Evolutionary conservation across 2,329 filamentous ascomycete genomes (phyloP).

Genomic region (Ceratocystis papillata): DNA sequence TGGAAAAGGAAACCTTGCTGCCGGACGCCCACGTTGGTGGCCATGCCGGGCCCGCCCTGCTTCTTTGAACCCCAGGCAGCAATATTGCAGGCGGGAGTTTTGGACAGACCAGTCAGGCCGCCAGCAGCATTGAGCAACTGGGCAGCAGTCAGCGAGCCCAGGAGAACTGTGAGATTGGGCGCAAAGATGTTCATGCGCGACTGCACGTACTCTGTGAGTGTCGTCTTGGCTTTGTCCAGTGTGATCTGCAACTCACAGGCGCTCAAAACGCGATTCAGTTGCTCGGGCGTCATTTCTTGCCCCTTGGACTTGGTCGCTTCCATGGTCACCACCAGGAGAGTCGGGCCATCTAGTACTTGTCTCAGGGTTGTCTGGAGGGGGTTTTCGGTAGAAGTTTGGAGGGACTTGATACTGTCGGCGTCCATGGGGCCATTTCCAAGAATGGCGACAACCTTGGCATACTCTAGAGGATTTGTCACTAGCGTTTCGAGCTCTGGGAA

Average conservation of each 20-base stretch:
- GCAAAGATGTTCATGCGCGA: slow-evolving; percentile 95
- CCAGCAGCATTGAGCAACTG: slow-evolving; percentile 94
- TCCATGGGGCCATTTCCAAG: slow-evolving; percentile 87
- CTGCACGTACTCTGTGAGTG: slow-evolving; percentile 85
- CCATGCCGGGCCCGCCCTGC: slow-evolving; percentile 62
- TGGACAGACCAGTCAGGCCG: slow-evolving; percentile 75
- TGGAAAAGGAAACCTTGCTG: slow-evolving; percentile 92
- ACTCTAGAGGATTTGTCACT: slow-evolving; percentile 84
- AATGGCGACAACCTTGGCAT: slow-evolving; percentile 88
- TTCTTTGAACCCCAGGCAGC: slow-evolving; percentile 85
- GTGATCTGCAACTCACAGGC: slow-evolving; percentile 84
- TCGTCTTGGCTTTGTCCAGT: slow-evolving; percentile 76
- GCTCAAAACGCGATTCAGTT: slow-evolving; percentile 60
- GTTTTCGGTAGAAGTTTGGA: slow-evolving; percentile 70
- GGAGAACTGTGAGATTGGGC: slow-evolving; percentile 79
- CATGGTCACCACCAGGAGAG: slow-evolving; percentile 89
- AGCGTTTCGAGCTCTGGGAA: slow-evolving; percentile 89
- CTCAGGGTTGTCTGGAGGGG: slow-evolving; percentile 63
- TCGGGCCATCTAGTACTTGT: slow-evolving; percentile 74
- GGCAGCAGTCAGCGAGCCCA: slow-evolving; percentile 85
- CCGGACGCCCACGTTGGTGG: slow-evolving; percentile 81
- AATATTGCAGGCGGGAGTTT: slow-evolving; percentile 88
- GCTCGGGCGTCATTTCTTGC: slow-evolving; percentile 60
- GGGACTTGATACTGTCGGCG: slow-evolving; percentile 62
- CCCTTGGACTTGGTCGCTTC: slow-evolving; percentile 87